These are phyloP conservation scores for Astrothelium subdiscretum DNA, from an alignment of 495 filamentous ascomycete genomes.

Conservation along the genomic window DNA sequence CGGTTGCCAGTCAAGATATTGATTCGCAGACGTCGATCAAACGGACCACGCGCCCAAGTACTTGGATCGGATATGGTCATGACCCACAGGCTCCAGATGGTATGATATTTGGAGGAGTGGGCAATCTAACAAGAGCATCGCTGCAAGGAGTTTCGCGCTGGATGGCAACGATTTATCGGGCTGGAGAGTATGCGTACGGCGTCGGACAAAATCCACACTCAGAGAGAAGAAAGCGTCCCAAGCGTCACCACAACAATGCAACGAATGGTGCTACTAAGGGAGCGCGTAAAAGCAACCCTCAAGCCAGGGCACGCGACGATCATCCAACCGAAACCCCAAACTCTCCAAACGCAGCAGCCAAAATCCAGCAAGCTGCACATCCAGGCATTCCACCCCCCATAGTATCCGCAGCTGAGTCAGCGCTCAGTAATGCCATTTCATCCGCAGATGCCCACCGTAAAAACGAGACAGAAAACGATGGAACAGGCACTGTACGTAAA, in stretches of 20 bases:
- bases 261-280: background rate
- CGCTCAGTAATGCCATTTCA: conserved; percentile 14
- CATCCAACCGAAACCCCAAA: background rate
- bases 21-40: conserved; percentile 12
- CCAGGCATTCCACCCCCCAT: conserved; percentile 25
- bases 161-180: conserved; percentile 72
- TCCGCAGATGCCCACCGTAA: conserved; percentile 8
- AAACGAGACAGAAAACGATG: background rate
- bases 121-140: conserved; percentile 51
- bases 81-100: conserved; percentile 64
- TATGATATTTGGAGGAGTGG: conserved; percentile 69
- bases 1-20: conserved; percentile 11
- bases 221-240: conserved; percentile 25
- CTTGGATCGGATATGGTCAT: conserved; percentile 57
- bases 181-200: conserved; percentile 70
- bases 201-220: conserved; percentile 61
- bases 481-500: background rate
- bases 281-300: background rate
- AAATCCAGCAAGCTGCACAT: background rate
- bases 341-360: background rate
- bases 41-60: background rate
- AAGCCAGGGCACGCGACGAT: background rate
- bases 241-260: conserved; percentile 5
- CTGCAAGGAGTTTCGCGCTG: conserved; percentile 59
- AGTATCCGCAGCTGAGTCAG: conserved; percentile 17